These are phyloP conservation scores for Nitzschia sp. DNA, from an alignment of 108 stramenopile genomes.

Conservation along the genomic window DNA sequence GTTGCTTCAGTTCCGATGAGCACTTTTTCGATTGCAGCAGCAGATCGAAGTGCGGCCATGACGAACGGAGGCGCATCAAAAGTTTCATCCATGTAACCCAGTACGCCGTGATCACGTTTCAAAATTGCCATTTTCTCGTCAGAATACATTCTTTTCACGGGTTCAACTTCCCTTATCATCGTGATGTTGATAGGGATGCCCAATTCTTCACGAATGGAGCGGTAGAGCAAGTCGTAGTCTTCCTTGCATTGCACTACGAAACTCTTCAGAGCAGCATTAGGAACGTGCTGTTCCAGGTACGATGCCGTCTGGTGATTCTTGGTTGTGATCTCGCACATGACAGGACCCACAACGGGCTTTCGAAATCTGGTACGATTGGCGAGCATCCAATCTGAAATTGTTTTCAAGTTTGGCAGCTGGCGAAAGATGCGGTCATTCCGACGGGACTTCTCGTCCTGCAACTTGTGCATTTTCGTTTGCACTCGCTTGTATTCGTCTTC, in stretches of 20 bases:
- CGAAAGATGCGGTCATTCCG: constrained; percentile 47
- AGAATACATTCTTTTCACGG: constrained; percentile 52
- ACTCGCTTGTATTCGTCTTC: constrained; percentile 27
- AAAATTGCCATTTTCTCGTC: constrained; percentile 57
- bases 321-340: constrained; percentile 70
- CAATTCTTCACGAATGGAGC: constrained; percentile 54
- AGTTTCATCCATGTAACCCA: constrained; percentile 82
- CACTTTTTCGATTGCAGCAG: constrained; percentile 65
- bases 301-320: constrained; percentile 50
- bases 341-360: constrained; percentile 71
- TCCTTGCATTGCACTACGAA: constrained; percentile 77
- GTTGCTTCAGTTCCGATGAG: constrained; percentile 75
- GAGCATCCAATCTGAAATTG: constrained; percentile 57
- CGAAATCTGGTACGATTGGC: constrained; percentile 71
- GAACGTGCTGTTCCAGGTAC: constrained; percentile 73
- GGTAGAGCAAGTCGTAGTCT: constrained; percentile 78
- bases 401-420: constrained; percentile 34
- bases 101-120: constrained; percentile 66
- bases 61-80: constrained; percentile 70
- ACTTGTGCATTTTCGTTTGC: constrained; percentile 28
- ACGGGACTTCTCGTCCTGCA: constrained; percentile 64
- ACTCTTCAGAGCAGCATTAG: constrained; percentile 49
- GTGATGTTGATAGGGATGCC: constrained; percentile 61
- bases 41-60: constrained; percentile 58
- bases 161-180: constrained; percentile 36